Conservation (phyloP, 169 alveolate species). For the Cyclospora cayetanensis region DNA sequence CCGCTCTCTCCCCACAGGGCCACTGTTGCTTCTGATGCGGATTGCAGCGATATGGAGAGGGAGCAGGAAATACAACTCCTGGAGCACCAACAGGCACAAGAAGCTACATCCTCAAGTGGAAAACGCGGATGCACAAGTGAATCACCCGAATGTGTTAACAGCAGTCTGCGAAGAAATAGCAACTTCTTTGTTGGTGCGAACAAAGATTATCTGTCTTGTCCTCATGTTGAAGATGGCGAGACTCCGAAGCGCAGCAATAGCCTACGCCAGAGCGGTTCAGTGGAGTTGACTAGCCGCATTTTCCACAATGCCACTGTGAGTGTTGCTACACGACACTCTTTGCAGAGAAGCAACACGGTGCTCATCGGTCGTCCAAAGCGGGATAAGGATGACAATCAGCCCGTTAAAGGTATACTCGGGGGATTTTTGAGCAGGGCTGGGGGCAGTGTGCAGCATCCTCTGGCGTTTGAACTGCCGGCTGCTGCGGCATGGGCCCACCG, state of each 20-base stretch:
- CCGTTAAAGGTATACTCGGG: slow-evolving; percentile 19
- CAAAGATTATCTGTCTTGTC: not conserved
- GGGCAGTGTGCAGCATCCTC: slow-evolving; percentile 56
- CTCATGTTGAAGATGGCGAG: not conserved
- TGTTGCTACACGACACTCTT: not conserved
- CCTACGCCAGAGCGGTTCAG: slow-evolving; percentile 5
- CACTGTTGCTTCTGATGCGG: slow-evolving; percentile 43
- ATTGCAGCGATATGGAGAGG: slow-evolving; percentile 33
- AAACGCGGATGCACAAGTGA: not conserved
- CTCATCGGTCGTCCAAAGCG: not conserved
- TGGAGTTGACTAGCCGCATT: slow-evolving; percentile 4
- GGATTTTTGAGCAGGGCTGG: slow-evolving; percentile 64
- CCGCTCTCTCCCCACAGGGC: not conserved
- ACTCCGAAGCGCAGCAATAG: not conserved
- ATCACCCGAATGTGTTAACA: not conserved
- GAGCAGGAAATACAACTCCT: slow-evolving; percentile 45
- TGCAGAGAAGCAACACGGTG: slow-evolving; percentile 18
- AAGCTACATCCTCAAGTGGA: not conserved
- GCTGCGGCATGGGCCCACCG: slow-evolving; percentile 68
- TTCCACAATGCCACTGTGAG: slow-evolving; percentile 16
- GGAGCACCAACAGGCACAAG: not conserved
- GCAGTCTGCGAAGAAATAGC: not conserved
- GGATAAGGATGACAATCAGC: not conserved
- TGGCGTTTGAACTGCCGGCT: slow-evolving; percentile 62
- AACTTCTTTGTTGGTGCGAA: not conserved